A percentile compares a stretch with the other conserved stretches of the same genome.
These are phyloP conservation scores for Orbilia oligospora DNA, from an alignment of 2,329 filamentous ascomycete species.

Conservation along the genomic window DNA sequence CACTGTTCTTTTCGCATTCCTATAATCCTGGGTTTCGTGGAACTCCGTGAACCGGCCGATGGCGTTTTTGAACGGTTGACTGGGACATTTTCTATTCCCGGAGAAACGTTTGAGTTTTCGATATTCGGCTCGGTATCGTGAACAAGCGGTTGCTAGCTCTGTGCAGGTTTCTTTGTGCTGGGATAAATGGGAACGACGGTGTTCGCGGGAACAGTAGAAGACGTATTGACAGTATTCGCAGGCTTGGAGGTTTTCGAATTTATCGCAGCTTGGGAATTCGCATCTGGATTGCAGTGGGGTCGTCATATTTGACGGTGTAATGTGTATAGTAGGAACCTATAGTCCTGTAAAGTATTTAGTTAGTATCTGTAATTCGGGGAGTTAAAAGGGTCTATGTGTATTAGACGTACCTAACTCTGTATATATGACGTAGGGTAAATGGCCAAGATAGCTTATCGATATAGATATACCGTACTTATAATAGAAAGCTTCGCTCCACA, in stretches of 20 bases:
- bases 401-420: neutral
- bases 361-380: neutral
- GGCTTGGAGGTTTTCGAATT: constrained; percentile 33
- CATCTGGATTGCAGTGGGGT: constrained; percentile 31
- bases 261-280: constrained; percentile 34
- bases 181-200: constrained; percentile 19
- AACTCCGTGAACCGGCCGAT: constrained; percentile 41
- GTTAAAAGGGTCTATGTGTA: neutral
- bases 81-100: constrained; percentile 35
- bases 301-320: constrained; percentile 10
- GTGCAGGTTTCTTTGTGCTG: constrained; percentile 33
- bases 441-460: neutral
- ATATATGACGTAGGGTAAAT: neutral
- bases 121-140: constrained; percentile 38
- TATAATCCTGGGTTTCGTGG: constrained; percentile 33
- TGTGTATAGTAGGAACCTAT: too few relatives aligned
- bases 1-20: constrained; percentile 27
- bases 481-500: neutral
- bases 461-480: neutral
- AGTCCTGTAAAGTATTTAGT: neutral
- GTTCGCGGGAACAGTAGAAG: constrained; percentile 42
- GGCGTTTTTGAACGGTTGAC: constrained; percentile 30
- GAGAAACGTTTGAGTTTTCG: constrained; percentile 37
- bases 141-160: constrained; percentile 28
- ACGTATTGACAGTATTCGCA: constrained; percentile 50